Base-by-base conservation (phyloP, 2,329 filamentous ascomycete genomes). In the Neofusicoccum laricinum region DNA sequence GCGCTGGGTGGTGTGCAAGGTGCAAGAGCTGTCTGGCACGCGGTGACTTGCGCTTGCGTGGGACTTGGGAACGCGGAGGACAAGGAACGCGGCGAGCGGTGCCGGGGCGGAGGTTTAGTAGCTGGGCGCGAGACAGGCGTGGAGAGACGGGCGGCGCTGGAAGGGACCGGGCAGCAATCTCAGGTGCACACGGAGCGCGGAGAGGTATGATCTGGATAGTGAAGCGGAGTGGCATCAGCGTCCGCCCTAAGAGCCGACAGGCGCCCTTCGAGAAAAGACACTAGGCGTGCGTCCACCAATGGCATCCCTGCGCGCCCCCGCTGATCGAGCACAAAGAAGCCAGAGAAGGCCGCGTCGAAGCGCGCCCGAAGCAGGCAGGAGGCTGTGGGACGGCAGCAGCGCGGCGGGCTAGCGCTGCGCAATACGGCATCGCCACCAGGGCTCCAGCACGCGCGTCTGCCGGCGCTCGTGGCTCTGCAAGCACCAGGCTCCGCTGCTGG, bases 141-240 rank as follows among this genome's bases (percentile, higher is more conserved):
- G 55, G 55, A 59, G 55, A 59, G 55, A 59, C 41, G 40, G 38
- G 51, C 38, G 53, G 53, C 21, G 53, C 53, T 43, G 53, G 55
- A 59, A 59, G 55, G 55, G 55, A 59, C 55, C 55, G 55, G 55
- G 55, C 55, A 59, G 55, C 55, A 59, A 59, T 59, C 55, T 59
- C 53, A 45, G 55, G 46, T 59, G 55, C 55, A 59, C 55, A 59
- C 55, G 55, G 55, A 34, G 55, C 55, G 55, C 55, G 55, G 55
- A 59, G 55, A 59, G 55, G 55, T 59, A 25, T 46, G 55, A 46
- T 46, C 40, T 59, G 55, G 55, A 59, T 59, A 59, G 55, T 46
- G 55, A 59, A 45, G 55, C 55, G 55, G 55, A 59, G 55, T 59
- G 55, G 55, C 55, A 59, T 59, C 53, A 57, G 53, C 53, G 53